These are phyloP conservation scores for Heliamphora exappendiculata DNA, from an alignment of 148 eudicot species.

Conservation along the genomic window DNA sequence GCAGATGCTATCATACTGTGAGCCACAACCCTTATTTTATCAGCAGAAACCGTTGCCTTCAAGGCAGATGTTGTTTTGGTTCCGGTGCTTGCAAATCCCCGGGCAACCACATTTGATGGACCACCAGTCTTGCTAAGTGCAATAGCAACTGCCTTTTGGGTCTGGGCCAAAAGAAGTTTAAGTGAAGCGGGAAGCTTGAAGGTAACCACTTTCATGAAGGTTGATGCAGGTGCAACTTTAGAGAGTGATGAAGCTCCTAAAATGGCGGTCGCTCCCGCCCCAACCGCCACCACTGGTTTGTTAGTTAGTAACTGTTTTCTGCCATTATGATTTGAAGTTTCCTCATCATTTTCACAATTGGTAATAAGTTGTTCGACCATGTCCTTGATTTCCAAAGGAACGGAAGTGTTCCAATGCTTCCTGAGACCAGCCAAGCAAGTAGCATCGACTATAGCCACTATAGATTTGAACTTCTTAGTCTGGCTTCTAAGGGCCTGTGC, in stretches of 20 bases:
- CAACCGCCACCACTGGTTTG: constrained; percentile 84
- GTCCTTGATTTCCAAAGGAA: constrained; percentile 41
- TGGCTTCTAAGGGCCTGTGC: constrained; percentile 55
- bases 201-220: constrained; percentile 52
- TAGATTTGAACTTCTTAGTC: constrained; percentile 43
- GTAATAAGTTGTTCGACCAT: constrained; percentile 39
- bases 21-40: constrained; percentile 64
- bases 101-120: constrained; percentile 52
- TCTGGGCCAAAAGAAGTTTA: constrained; percentile 53
- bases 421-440: constrained; percentile 56
- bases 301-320: constrained; percentile 31
- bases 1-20: constrained; percentile 85
- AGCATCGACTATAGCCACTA: constrained; percentile 56
- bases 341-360: constrained; percentile 25
- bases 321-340: constrained; percentile 21
- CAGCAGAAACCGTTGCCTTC: constrained; percentile 76
- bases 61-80: constrained; percentile 43
- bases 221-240: constrained; percentile 64
- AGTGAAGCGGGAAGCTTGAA: constrained; percentile 59
- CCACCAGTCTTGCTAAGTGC: constrained; percentile 58
- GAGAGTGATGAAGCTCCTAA: constrained; percentile 86
- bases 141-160: constrained; percentile 51
- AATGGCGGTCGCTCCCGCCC: constrained; percentile 90
- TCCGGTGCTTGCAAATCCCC: constrained; percentile 54
- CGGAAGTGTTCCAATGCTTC: constrained; percentile 42